Evolutionary conservation across 768 basidiomycete genomes (phyloP), one percentile per base, ranked within the genome.

Genomic region (Cystofilobasidium capitatum): DNA sequence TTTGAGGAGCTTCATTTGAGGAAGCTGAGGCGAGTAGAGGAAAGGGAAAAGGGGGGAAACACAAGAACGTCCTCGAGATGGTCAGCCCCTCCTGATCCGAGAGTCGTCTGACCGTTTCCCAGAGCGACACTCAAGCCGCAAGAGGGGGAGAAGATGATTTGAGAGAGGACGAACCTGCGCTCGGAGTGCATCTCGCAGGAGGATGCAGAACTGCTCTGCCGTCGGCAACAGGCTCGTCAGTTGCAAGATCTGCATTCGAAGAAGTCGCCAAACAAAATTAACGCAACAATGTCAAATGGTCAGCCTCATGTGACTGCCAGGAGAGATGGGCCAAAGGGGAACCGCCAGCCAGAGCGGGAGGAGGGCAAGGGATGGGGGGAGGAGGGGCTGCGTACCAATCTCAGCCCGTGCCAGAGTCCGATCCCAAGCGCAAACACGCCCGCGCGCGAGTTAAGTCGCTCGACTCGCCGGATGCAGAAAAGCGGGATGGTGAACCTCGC

Each of bases 381-480:
- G 58, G 7, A 57, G 22, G 64, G 24, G 71, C 47, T 44, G 80
- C 85, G 71, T 73, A 94, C 93, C 72, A 97, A 88, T 80, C 94
- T 88, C 80, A 89, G 84, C 40, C 89, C 87, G 76, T 98, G 91
- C 89, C 92, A 97, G 61, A 89, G 84, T n/a, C 86, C 83, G 24
- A 98, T 79, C 73, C 91, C 92, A 36, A 99, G 82, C n/a, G 94
- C 93, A 75, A 97, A 97, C 42, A 96, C 87, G 7, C 96, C 96
- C 35, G 91, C 88, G 17, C 91, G 84, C 14, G 91, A 88, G 76
- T 94, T 96, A 62, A 97, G 82, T 58, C 91, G 81, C 78, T 99
- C 96, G 26, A 99, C 96, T 64, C 96, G 81, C 61, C 96, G 84
- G 72, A 99, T 85, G 7, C 91, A 91, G 62, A 87, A 91, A 49